These are phyloP conservation scores for Primulina tabacum DNA, from an alignment of 257 asterid genomes.

Conservation along the genomic window DNA sequence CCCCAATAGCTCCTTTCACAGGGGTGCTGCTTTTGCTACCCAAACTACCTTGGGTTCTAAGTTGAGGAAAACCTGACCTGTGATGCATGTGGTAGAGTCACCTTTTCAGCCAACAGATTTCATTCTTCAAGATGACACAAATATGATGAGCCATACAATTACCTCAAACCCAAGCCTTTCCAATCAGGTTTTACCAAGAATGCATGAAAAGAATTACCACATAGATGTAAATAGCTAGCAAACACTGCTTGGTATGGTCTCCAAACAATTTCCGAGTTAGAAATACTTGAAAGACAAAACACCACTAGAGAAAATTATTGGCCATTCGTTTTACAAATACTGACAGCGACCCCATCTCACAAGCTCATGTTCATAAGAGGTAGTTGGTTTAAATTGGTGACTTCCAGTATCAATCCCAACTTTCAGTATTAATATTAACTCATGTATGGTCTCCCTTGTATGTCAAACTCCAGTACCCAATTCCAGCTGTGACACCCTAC, in stretches of 20 bases:
- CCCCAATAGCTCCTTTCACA: constrained; percentile 50
- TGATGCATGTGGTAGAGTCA: constrained; percentile 22
- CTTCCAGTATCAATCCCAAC: not conserved
- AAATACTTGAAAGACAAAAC: not conserved
- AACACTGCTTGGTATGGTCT: not conserved
- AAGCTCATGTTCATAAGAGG: not conserved
- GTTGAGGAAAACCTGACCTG: constrained; percentile 83
- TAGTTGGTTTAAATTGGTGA: not conserved
- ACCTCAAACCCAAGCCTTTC: not conserved
- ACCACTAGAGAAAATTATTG: not conserved
- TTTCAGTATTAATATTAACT: not conserved
- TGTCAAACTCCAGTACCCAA: constrained; percentile 10
- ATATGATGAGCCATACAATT: not conserved
- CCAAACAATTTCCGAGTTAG: not conserved
- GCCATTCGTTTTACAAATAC: constrained; percentile 1
- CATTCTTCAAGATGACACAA: constrained; percentile 16
- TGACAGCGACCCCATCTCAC: not conserved
- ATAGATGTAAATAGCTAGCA: not conserved
- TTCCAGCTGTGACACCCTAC: not conserved
- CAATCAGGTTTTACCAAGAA: constrained; percentile 12
- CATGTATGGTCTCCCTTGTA: not conserved
- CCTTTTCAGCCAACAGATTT: constrained; percentile 1
- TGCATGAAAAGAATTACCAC: not conserved
- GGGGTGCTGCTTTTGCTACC: constrained; percentile 61
- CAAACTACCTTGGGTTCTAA: constrained; percentile 53